A percentile compares a stretch with the other conserved stretches of the same genome.
These are phyloP conservation scores for Magnolia officinalis DNA, from an alignment of 164 flowering plant species.

Conservation along the genomic window DNA sequence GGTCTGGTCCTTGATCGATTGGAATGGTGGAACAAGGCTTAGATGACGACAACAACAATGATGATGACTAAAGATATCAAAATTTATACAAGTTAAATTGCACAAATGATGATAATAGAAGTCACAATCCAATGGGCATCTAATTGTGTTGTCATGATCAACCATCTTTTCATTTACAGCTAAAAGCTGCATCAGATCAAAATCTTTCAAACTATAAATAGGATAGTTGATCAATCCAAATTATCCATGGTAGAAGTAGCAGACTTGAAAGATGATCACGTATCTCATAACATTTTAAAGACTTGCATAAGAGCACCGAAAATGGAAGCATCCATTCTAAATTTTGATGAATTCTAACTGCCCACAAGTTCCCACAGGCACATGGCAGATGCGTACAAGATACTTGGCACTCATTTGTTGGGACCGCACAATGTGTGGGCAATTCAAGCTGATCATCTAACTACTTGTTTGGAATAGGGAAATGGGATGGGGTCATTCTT, in stretches of 20 bases:
- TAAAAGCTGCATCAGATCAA: not conserved
- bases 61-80: not conserved
- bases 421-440: not conserved
- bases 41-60: not conserved
- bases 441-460: not conserved
- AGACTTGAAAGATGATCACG: no score
- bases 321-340: no score
- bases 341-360: no score
- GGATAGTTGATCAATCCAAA: not conserved
- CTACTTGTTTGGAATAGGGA: not conserved
- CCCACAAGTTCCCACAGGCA: no score
- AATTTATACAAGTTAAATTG: not conserved
- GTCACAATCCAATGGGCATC: not conserved
- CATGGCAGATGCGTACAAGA: not conserved
- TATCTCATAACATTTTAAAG: no score
- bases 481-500: not conserved
- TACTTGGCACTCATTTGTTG: not conserved
- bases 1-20: no score
- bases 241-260: no score
- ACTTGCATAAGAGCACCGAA: no score
- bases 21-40: not conserved
- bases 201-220: not conserved
- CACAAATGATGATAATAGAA: not conserved
- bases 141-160: not conserved
- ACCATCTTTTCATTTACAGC: not conserved